phyloP scores from a whole-genome alignment of 164 flowering plant genomes.

The Echeveria elegans region DNA sequence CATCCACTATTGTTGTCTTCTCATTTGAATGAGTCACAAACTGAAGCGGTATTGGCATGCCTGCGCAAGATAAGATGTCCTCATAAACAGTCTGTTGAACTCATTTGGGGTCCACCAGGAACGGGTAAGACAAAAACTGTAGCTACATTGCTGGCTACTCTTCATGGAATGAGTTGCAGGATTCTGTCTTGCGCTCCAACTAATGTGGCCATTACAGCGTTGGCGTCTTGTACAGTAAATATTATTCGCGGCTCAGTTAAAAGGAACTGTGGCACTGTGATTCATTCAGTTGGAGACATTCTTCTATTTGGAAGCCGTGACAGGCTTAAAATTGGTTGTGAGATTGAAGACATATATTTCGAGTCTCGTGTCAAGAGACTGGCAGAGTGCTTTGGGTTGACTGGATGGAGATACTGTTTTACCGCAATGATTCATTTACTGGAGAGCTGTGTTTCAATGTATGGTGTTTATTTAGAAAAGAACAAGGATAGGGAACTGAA shows the following conservation, averaged over 20 bases:
- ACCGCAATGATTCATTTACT: constrained; percentile 13
- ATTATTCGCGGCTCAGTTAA: constrained; percentile 24
- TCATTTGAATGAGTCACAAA: constrained; percentile 49
- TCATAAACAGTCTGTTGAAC: constrained; percentile 34
- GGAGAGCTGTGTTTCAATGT: constrained; percentile 12
- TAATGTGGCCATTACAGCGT: constrained; percentile 49
- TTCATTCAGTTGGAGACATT: constrained; percentile 42
- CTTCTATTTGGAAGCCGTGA: constrained; percentile 56
- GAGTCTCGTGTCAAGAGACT: constrained; percentile 48
- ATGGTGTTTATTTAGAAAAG: constrained; percentile 11
- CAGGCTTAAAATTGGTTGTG: constrained; percentile 27
- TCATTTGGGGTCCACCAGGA: constrained; percentile 83
- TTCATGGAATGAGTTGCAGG: constrained; percentile 28
- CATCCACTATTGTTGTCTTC: constrained; percentile 10
- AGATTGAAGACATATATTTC: constrained; percentile 42
- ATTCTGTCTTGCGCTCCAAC: constrained; percentile 67
- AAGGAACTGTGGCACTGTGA: neutral
- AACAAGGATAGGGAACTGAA: neutral
- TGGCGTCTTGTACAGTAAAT: constrained; percentile 40
- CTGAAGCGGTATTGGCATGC: constrained; percentile 28
- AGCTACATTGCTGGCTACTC: constrained; percentile 27
- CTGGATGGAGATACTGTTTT: constrained; percentile 24
- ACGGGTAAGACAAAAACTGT: constrained; percentile 74
- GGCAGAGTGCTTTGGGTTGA: constrained; percentile 29
- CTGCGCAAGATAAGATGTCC: constrained; percentile 20